These are phyloP conservation scores for Talaromyces rugulosus DNA, from an alignment of 2,329 filamentous ascomycete species.

Conservation along the genomic window DNA sequence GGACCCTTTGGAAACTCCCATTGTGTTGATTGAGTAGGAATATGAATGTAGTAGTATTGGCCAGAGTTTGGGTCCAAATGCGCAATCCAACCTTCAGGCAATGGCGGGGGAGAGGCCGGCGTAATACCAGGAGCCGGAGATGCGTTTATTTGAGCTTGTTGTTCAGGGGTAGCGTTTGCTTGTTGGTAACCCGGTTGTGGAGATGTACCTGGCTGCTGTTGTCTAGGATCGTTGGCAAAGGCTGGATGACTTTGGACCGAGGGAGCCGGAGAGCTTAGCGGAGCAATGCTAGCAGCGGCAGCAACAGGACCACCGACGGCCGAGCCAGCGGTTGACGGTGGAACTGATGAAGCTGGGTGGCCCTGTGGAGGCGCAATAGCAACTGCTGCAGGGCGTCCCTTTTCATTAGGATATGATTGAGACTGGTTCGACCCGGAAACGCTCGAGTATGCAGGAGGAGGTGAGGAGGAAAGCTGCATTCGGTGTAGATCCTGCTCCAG, in stretches of 20 bases:
- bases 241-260: slow-evolving; percentile 67
- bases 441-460: slow-evolving; percentile 92
- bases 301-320: slow-evolving; percentile 4
- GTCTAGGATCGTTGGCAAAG: slow-evolving; percentile 77
- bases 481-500: slow-evolving; percentile 82
- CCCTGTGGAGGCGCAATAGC: slow-evolving; percentile 16
- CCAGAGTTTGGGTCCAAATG: slow-evolving; percentile 93
- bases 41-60: slow-evolving; percentile 98
- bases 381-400: slow-evolving; percentile 52
- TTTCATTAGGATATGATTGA: slow-evolving; percentile 71
- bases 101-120: slow-evolving; percentile 80
- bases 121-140: slow-evolving; percentile 47
- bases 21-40: slow-evolving; percentile 91
- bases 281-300: slow-evolving; percentile 14
- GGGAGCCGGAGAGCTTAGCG: slow-evolving; percentile 17
- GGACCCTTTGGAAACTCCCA: slow-evolving; percentile 99
- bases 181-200: slow-evolving; percentile 33
- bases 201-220: slow-evolving; percentile 36
- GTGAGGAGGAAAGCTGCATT: slow-evolving; percentile 73
- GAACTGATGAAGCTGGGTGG: slow-evolving; percentile 24
- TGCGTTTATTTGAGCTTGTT: slow-evolving; percentile 23
- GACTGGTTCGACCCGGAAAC: slow-evolving; percentile 51
- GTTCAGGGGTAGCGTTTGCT: slow-evolving; percentile 20
- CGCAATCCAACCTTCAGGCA: slow-evolving; percentile 97
- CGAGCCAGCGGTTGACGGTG: slow-evolving; percentile 20